Evolutionary conservation across 2,329 filamentous ascomycete genomes (phyloP), one percentile per base, ranked within the genome.

Genomic region (Hypoxylon sp.): DNA sequence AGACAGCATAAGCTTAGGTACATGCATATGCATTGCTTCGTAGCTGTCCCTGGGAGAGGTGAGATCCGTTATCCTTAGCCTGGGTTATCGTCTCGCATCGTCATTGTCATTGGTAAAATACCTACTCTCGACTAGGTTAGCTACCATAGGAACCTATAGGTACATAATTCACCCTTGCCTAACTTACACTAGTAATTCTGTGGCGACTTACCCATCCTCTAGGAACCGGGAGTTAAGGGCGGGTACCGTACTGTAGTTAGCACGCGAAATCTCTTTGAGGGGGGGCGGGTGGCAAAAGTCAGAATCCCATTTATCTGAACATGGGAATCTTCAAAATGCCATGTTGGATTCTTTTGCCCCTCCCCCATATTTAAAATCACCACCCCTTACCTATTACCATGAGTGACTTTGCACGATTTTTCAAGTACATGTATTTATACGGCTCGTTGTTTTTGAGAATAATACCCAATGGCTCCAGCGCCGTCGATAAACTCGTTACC

Each of bases 401-500:
- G 29, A n/a, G 37, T n/a, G 24, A 17, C 37, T 33, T 35, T 29
- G 35, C 19, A 29, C 31, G 8, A 13, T 42, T 46, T 57, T 39
- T 17, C 29, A 57, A 17, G 35, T 37, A 33, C 29, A 57, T 14
- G 35, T 37, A 33, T 8, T 58, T 9, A 24, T 48, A 50, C 31
- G 26, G 19, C 29, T 22, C 22, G n/a, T 59, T 22, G 13, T 31
- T 35, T 29, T 10, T 33, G n/a, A 54, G 9, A 13, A 47, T 47
- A 24, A 10, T 11, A 52, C 37, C 53, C 53, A 44, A 67, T 70
- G 68, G 56, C 62, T 24, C 52, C 42, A 17, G 26, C 26, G 24
- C 39, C 53, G 9, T 70, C 68, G 8, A 51, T 70, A 17, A 66
- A 68, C 65, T 68, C 65, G 57, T 66, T 70, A 47, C 68, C 68